Conservation (phyloP, 2,329 filamentous ascomycete genomes). For the Talaromyces sp. region DNA sequence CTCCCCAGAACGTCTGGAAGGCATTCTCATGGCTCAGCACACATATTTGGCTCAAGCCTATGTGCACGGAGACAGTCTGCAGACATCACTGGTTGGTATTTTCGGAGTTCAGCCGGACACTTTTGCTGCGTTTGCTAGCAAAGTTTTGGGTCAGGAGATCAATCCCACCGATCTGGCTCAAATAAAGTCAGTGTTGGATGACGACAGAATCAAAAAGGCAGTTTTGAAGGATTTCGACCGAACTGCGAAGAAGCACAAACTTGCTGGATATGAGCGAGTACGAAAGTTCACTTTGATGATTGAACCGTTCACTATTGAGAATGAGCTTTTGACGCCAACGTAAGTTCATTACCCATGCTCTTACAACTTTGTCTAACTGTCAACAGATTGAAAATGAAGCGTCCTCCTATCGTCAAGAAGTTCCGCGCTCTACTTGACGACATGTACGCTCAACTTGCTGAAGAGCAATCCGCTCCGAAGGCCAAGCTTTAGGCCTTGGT, state of each 20-base stretch:
- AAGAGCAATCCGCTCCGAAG: conserved; percentile 35
- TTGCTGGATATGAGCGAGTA: conserved; percentile 87
- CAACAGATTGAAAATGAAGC: conserved; percentile 66
- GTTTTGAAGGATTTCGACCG: conserved; percentile 74
- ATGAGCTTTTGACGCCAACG: conserved; percentile 65
- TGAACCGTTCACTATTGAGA: conserved; percentile 91
- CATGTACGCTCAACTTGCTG: conserved; percentile 57
- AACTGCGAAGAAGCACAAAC: conserved; percentile 77
- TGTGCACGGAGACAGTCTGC: conserved; percentile 82
- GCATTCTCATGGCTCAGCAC: conserved; percentile 80
- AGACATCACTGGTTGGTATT: conserved; percentile 78
- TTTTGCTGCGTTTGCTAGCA: conserved; percentile 77
- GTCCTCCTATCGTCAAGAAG: conserved; percentile 62
- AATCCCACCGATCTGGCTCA: conserved; percentile 61
- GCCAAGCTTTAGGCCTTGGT: conserved; percentile 36
- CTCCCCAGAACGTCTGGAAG: conserved; percentile 94
- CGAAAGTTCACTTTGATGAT: conserved; percentile 69
- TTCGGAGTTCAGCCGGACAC: conserved; percentile 82
- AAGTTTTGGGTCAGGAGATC: conserved; percentile 68
- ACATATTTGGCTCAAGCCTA: conserved; percentile 76
- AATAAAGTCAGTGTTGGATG: conserved; percentile 62
- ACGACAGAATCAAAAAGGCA: conserved; percentile 69
- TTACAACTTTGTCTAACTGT: background rate
- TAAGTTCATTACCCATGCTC: conserved; percentile 25
- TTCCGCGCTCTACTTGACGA: conserved; percentile 58